These are phyloP conservation scores for Abortiporus biennis DNA, from an alignment of 1,284 basidiomycete genomes.

Conservation along the genomic window DNA sequence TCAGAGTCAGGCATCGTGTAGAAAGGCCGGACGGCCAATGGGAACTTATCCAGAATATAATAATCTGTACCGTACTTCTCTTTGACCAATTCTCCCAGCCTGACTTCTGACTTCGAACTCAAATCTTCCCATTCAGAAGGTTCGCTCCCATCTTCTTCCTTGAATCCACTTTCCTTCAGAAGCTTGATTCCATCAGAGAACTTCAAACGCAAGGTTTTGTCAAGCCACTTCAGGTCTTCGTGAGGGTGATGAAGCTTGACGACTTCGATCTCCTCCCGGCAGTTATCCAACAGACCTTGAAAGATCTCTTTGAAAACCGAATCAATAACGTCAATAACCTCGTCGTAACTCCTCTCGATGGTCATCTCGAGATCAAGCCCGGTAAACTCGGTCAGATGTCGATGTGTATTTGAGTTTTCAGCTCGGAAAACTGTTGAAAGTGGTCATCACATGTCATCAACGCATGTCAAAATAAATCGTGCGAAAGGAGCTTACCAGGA, in stretches of 20 bases:
- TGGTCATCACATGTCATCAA: not conserved
- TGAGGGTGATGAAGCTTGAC: conserved; percentile 56
- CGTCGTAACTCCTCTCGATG: conserved; percentile 66
- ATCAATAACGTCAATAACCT: conserved; percentile 34
- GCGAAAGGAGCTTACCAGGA: conserved; percentile 26
- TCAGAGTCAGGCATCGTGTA: conserved; percentile 65
- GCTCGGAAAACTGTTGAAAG: conserved; percentile 51
- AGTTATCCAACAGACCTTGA: conserved; percentile 25
- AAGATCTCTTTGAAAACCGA: conserved; percentile 34
- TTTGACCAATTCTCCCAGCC: conserved; percentile 57
- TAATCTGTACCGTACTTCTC: conserved; percentile 67
- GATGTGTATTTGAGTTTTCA: conserved; percentile 69
- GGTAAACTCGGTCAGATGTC: conserved; percentile 73
- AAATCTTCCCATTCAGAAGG: conserved; percentile 38
- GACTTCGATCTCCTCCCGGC: conserved; percentile 43
- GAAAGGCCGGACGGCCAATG: conserved; percentile 57
- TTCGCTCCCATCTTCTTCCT: conserved; percentile 41
- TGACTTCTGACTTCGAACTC: conserved; percentile 48
- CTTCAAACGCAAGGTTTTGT: conserved; percentile 43
- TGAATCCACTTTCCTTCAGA: conserved; percentile 41
- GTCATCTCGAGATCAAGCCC: conserved; percentile 73
- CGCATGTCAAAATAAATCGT: not conserved
- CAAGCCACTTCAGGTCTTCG: conserved; percentile 42
- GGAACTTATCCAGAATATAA: conserved; percentile 66
- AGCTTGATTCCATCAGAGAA: conserved; percentile 59